phyloP scores from a whole-genome alignment of 345 rosid species.

The Erucastrum elatum region DNA sequence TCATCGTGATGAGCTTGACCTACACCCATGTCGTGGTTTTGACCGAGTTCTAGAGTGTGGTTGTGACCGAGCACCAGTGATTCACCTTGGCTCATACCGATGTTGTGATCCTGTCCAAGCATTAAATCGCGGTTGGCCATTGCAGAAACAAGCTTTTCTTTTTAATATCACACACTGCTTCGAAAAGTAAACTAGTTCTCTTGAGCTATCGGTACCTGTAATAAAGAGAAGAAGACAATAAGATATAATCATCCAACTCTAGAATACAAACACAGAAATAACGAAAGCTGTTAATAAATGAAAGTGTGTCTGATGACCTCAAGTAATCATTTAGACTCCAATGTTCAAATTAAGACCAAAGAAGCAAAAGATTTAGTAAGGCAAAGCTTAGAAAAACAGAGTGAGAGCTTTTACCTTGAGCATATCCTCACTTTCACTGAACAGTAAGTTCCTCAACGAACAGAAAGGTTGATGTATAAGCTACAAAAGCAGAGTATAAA shows the following conservation, averaged over 20 bases:
- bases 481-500: slow-evolving; percentile 23
- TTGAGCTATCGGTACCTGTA: slow-evolving; percentile 26
- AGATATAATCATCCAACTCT: not conserved
- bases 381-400: slow-evolving; percentile 11
- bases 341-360: not conserved
- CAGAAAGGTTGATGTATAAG: not conserved
- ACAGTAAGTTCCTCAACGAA: not conserved
- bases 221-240: not conserved
- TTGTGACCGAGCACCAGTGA: slow-evolving; percentile 63
- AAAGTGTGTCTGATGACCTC: not conserved
- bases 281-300: not conserved
- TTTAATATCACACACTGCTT: slow-evolving; percentile 2
- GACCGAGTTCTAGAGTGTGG: slow-evolving; percentile 60
- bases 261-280: not conserved
- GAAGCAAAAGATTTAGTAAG: not conserved
- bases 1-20: slow-evolving; percentile 50
- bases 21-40: slow-evolving; percentile 67
- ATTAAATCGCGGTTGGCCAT: slow-evolving; percentile 88
- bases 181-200: not conserved
- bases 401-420: not conserved
- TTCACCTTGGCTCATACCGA: slow-evolving; percentile 67
- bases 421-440: slow-evolving; percentile 2
- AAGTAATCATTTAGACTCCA: not conserved
- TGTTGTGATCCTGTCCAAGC: slow-evolving; percentile 64
- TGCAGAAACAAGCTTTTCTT: not conserved